Base-by-base conservation (phyloP, 1,284 basidiomycete genomes). In the Schizophyllum commune region DNA sequence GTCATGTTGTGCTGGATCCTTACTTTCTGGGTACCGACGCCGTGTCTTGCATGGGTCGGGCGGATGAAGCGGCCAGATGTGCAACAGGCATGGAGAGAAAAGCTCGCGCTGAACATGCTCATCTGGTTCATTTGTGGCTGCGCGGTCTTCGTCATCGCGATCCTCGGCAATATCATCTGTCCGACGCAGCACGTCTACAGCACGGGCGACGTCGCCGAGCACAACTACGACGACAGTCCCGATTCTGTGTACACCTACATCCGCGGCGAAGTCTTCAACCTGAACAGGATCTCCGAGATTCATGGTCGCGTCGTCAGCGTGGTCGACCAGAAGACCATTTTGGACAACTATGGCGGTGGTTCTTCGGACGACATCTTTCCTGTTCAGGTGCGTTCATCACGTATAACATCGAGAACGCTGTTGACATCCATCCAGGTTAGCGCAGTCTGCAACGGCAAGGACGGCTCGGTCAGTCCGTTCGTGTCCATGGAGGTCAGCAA, bases 71-170 rank as follows among this genome's bases (percentile, higher is more conserved):
- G 96, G 11, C 75, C 90, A 64, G 97, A 99, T 69, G 83, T 99
- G 52, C 88, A 91, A 54, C 95, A 98, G 75, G 96, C 96, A 0
- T 98, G 96, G 96, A 80, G 96, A 67, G 96, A 99, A 76, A 99
- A 98, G 77, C 81, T 99, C 1, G 92, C 96, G 3, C 85, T 98
- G 73, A 98, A 99, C 76, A 75, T 97, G 64, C 82, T 98, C 75
- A 98, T 99, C 70, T 98, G 96, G 96, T 89, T 98, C 71, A 80
- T 93, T 59, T 98, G 95, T 70, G 87, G 75, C 21, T 87, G 85
- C 68, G 89, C 94, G 2, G 82, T 96, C 61, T 99, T 99, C 73
- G 90, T 99, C 70, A 96, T 99, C 68, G 93, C 92, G 9, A 76
- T 96, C 56, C 81, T 99, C 34, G 94, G 94, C 32, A 77, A 84